phyloP scores from a whole-genome alignment of 2,329 filamentous ascomycete species.

The Stagonosporopsis vannaccii region DNA sequence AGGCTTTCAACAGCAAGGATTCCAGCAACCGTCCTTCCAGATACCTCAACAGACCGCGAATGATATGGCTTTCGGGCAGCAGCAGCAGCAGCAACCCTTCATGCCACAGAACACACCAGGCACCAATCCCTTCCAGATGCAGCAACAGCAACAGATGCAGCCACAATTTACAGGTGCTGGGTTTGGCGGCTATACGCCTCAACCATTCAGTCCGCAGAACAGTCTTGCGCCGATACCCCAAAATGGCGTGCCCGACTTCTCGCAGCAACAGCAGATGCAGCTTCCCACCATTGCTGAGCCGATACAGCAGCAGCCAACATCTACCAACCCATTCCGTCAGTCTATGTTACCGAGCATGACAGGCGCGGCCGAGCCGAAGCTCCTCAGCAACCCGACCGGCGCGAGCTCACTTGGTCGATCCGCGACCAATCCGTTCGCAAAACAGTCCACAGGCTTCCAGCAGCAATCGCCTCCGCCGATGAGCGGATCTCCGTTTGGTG shows the following conservation, averaged over 20 bases:
- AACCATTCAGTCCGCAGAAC: slow-evolving; percentile 60
- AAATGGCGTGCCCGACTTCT: slow-evolving; percentile 56
- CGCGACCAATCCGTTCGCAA: slow-evolving; percentile 88
- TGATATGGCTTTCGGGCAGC: slow-evolving; percentile 36
- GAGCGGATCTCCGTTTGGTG: slow-evolving; percentile 37
- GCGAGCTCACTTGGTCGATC: slow-evolving; percentile 61
- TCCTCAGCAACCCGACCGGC: slow-evolving; percentile 43
- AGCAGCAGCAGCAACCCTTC: slow-evolving; percentile 56
- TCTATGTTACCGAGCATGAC: slow-evolving; percentile 71
- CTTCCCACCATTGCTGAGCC: slow-evolving; percentile 46
- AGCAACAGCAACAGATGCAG: slow-evolving; percentile 66
- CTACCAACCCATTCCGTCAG: slow-evolving; percentile 91
- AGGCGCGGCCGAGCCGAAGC: slow-evolving; percentile 35
- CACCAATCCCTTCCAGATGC: slow-evolving; percentile 92
- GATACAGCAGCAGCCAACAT: slow-evolving; percentile 62
- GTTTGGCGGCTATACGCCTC: slow-evolving; percentile 80
- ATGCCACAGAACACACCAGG: slow-evolving; percentile 66
- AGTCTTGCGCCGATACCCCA: slow-evolving; percentile 59
- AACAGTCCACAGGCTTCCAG: slow-evolving; percentile 54
- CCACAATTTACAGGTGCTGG: slow-evolving; percentile 75
- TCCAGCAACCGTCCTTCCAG: slow-evolving; percentile 35
- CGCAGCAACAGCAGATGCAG: slow-evolving; percentile 42
- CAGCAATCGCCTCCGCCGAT: slow-evolving; percentile 36
- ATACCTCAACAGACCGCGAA: slow-evolving; percentile 53
- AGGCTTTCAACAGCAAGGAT: slow-evolving; percentile 26